Evolutionary conservation across 2,329 filamentous ascomycete genomes (phyloP).

Genomic region (Paraphoma chrysanthemicola): DNA sequence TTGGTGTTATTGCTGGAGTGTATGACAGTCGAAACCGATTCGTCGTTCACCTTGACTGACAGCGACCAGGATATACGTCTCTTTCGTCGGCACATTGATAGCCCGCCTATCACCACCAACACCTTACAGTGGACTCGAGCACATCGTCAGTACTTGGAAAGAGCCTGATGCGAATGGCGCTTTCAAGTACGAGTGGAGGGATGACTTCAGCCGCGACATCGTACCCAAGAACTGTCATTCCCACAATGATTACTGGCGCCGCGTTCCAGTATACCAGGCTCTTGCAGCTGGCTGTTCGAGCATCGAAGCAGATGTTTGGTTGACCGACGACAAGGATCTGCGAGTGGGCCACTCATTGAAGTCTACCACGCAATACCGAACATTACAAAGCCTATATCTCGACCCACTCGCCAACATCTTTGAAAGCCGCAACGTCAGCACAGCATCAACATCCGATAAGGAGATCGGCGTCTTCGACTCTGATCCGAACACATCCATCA

Average conservation of each 20-base stretch:
- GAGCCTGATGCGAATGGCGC: conserved; percentile 29
- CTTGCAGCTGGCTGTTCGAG: conserved; percentile 47
- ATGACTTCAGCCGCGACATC: conserved; percentile 48
- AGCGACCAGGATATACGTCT: conserved; percentile 27
- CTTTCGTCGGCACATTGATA: conserved; percentile 28
- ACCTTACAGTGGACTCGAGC: conserved; percentile 28
- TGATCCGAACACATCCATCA: conserved; percentile 53
- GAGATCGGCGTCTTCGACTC: conserved; percentile 59
- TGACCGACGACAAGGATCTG: conserved; percentile 31
- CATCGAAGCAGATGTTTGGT: conserved; percentile 44
- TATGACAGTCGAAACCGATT: conserved; percentile 6
- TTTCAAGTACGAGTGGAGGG: conserved; percentile 37
- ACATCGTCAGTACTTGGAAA: conserved; percentile 33
- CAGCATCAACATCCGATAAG: conserved; percentile 22
- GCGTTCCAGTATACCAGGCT: conserved; percentile 49
- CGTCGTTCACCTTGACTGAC: conserved; percentile 8
- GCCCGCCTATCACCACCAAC: conserved; percentile 25
- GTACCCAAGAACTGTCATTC: conserved; percentile 48
- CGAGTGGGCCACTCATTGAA: conserved; percentile 37
- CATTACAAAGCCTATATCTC: conserved; percentile 37
- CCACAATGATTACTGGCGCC: conserved; percentile 54
- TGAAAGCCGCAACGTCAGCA: conserved; percentile 32
- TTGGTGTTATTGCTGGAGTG: conserved; percentile 28
- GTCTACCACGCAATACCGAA: conserved; percentile 24
- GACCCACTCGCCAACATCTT: conserved; percentile 53